These are phyloP conservation scores for Glycine tomentella DNA, from an alignment of 306 rosid genomes.

Conservation along the genomic window DNA sequence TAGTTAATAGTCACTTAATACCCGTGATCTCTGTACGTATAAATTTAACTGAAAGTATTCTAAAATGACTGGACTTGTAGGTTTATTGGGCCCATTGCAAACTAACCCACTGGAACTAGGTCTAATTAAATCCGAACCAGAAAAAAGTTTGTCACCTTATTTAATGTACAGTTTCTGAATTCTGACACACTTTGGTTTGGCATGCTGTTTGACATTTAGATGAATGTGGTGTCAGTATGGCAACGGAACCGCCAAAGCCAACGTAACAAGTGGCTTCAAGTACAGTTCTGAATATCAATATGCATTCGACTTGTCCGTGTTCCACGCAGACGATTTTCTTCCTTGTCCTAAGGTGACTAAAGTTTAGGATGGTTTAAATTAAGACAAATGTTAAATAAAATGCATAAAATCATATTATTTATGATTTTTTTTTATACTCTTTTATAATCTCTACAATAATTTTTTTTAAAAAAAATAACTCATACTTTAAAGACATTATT, in stretches of 20 bases:
- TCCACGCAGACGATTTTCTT: neutral
- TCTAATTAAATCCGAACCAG: neutral
- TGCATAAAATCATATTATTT: too few species aligned
- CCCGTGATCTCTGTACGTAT: too few species aligned
- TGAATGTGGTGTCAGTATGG: neutral
- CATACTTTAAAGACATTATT: too few species aligned
- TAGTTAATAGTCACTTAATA: too few species aligned
- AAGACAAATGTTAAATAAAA: too few species aligned
- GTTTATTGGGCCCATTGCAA: neutral
- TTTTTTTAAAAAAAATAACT: too few species aligned
- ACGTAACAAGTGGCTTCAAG: slow-evolving; percentile 8
- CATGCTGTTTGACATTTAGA: neutral
- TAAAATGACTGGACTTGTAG: too few species aligned
- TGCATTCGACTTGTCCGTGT: neutral
- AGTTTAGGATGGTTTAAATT: neutral
- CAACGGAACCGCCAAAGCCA: neutral
- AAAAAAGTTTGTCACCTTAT: neutral
- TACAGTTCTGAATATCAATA: neutral
- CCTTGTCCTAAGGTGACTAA: neutral
- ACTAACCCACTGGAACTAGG: neutral
- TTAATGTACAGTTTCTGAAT: neutral
- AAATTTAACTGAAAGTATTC: too few species aligned
- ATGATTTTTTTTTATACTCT: too few species aligned
- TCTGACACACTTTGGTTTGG: neutral
- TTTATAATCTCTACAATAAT: too few species aligned